Base-by-base conservation (phyloP, 345 rosid genomes). In the Cardamine chenopodiifolia region DNA sequence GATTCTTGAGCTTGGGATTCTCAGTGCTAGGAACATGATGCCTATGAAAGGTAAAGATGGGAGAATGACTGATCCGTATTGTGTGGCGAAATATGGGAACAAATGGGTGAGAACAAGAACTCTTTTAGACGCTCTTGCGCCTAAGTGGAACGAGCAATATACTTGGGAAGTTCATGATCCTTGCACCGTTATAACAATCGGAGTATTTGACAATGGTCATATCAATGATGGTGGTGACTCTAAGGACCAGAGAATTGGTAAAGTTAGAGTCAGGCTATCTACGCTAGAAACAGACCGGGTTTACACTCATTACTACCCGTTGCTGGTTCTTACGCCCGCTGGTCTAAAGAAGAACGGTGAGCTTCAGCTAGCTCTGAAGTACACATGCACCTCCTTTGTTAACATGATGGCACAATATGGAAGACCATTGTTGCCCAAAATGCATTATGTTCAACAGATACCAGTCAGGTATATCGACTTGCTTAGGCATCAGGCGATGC, bases 91-190 rank as follows among this genome's bases (percentile, higher is more conserved):
- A 80, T 92, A 96, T 40, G 99, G 99, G 40, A 92, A 86, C 85
- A 96, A 96, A 76, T 96, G 99, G 99, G 81, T 90, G 66, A 85
- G 99, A 10, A 96, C 98, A 7, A 86, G 99, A 66, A 96, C 98
- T 6, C 87, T 96, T 39, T 87, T 96, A 3, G 91, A 92, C 66
- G 89, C 91, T 2, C 79, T 90, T 79, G 62, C 70, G 5, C 98
- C 99, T 25, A 78, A 80, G 73, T 96, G 99, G 99, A 88, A 96
- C 34, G 99, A 92, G 87, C 96, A 87, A 62, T 96, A 92, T 64
- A 96, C 97, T 9, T 96, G 99, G 98, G 99, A 96, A 65, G 98
- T 92, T 32, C 83, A 75, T 57, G 99, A 96, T 80, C 93, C 98
- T 1, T 92, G 98, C 68, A 96, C 99, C 0, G 97, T 92, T 20